Evolutionary conservation across 164 flowering plant genomes (phyloP).

Genomic region (Stephania yunnanensis): DNA sequence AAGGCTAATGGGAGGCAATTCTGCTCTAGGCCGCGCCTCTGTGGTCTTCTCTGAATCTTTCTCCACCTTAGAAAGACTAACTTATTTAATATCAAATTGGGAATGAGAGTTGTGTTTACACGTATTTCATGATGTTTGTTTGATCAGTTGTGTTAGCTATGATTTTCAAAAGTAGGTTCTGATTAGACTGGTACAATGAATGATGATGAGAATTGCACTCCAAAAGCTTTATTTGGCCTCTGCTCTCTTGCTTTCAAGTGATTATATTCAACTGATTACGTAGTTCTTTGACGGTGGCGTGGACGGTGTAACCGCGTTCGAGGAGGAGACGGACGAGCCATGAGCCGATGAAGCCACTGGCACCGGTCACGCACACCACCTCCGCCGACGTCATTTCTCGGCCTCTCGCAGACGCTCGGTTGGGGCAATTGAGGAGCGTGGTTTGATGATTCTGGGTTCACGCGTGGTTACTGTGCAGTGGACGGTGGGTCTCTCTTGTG

Average conservation of each 20-base stretch:
- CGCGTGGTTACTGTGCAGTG: too few species aligned
- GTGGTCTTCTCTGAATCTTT: slow-evolving; percentile 48
- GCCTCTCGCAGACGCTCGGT: not conserved
- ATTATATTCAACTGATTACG: too few species aligned
- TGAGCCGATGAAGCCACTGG: slow-evolving; percentile 33
- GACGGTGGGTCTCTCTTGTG: too few species aligned
- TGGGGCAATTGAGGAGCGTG: too few species aligned
- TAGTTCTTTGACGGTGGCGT: slow-evolving; percentile 30
- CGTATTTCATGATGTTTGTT: too few species aligned
- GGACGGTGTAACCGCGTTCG: slow-evolving; percentile 29
- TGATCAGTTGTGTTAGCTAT: too few species aligned
- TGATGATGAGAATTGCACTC: too few species aligned
- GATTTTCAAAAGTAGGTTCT: too few species aligned
- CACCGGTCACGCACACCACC: slow-evolving; percentile 32
- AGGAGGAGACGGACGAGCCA: slow-evolving; percentile 29
- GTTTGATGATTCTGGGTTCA: too few species aligned
- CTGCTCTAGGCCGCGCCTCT: slow-evolving; percentile 86
- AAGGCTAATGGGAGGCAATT: slow-evolving; percentile 90
- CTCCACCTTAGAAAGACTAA: not conserved
- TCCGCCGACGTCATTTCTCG: not conserved
- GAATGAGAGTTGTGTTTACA: not conserved
- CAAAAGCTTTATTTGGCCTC: too few species aligned
- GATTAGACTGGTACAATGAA: too few species aligned
- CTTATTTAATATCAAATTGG: not conserved
- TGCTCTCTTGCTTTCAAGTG: too few species aligned